Evolutionary conservation across 1,139 yeast species (phyloP), one percentile per base, ranked within the genome.

Genomic region (Schwanniomyces etchellsii): DNA sequence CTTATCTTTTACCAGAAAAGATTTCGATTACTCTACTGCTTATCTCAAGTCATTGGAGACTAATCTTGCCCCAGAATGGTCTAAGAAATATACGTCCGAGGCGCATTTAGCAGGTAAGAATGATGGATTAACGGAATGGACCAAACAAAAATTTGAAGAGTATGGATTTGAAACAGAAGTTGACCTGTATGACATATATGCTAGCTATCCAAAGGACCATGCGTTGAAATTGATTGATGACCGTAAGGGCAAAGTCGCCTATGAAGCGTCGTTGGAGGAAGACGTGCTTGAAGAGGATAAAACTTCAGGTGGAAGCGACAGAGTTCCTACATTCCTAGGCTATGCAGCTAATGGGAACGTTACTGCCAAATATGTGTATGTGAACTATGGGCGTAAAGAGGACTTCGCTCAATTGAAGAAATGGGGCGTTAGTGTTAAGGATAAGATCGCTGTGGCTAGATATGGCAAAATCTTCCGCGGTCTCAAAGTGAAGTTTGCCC

Each of bases 101-200:
- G 73, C 82, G 2, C 94, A 83, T 49, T 60, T 83, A 36, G 86
- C 91, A 1, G 95, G 94, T 6, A 72, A 79, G 24, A 79, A 78
- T 46, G 56, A 60, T 33, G 75, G 62, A 9, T 60, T 81, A 37
- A 91, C 77, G 12, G 64, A 81, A 31, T 84, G 81, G 72, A 81
- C 93, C 5, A 59, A 62, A 26, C 57, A 59, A 5, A 76, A 77
- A 48, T 79, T 80, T 44, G 67, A 63, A 34, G 81, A 79, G 40
- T 81, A 63, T 39, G 83, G 81, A 0, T 60, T 73, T 33, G 53
- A 61, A n/a, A 64, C 82, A 1, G 50, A 56, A 16, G 44, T 70
- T n/a, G 81, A 77, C 38, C 63, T 68, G 14, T 79, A 76, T 50
- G 77, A 78, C 33, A 63, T 77, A 2, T 74, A 71, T 59, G 59